Percentiles rank a stretch among this genome's conserved stretches.
Conservation (phyloP, 768 basidiomycete genomes). For the Kwoniella dendrophila region DNA sequence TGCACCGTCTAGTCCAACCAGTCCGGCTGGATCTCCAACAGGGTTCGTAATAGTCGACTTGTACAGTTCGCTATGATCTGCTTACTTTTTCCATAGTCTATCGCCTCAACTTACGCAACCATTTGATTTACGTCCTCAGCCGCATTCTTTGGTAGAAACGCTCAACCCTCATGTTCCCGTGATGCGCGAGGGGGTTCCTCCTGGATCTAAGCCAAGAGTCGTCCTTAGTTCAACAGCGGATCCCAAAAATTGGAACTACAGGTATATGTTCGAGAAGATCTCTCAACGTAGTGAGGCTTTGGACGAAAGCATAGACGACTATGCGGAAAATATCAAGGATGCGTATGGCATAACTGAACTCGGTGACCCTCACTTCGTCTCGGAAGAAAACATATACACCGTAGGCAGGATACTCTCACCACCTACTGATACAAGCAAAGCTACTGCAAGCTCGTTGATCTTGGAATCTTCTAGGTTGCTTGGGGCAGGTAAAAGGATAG, state of each 20-base stretch:
- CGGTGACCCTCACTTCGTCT: conserved; percentile 70
- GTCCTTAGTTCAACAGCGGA: conserved; percentile 43
- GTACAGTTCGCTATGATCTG: conserved; percentile 10
- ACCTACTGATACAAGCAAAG: conserved; percentile 63
- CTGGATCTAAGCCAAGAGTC: conserved; percentile 42
- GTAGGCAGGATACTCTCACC: conserved; percentile 65
- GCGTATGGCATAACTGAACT: conserved; percentile 74
- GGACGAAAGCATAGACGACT: conserved; percentile 84
- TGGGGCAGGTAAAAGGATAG: conserved; percentile 64
- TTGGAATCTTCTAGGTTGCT: conserved; percentile 83
- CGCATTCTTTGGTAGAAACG: conserved; percentile 55
- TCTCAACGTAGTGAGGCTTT: conserved; percentile 79
- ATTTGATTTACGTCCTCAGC: conserved; percentile 47
- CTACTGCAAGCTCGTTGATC: conserved; percentile 71
- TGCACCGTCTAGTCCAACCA: conserved; percentile 39
- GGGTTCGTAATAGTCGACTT: conserved; percentile 13
- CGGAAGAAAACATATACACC: conserved; percentile 69
- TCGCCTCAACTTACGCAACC: conserved; percentile 38
- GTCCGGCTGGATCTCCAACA: conserved; percentile 35
- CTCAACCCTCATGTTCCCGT: conserved; percentile 56
- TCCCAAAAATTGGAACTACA: conserved; percentile 56
- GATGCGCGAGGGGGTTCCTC: conserved; percentile 27
- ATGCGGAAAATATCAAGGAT: conserved; percentile 70
- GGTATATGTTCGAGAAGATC: conserved; percentile 93
- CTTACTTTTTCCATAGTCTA: conserved; percentile 21